Evolutionary conservation across 2,329 filamentous ascomycete species (phyloP).

Genomic region (Apiospora sp.): DNA sequence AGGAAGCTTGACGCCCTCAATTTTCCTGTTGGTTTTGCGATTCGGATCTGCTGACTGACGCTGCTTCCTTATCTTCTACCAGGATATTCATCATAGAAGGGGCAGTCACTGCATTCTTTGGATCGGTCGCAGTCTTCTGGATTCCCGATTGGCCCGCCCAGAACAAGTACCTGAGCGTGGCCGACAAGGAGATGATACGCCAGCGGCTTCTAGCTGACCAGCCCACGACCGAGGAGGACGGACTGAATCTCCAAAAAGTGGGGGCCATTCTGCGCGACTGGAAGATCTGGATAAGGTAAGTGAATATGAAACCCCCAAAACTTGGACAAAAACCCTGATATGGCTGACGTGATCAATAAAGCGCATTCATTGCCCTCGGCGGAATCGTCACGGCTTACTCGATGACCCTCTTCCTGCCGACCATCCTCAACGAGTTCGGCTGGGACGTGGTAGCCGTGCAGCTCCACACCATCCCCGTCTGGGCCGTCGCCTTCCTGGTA

Average conservation of each 20-base stretch:
- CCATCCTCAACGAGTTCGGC: conserved; percentile 49
- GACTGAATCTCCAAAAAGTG: conserved; percentile 39
- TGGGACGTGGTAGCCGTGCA: conserved; percentile 47
- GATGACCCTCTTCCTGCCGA: conserved; percentile 50
- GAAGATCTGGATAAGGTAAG: conserved; percentile 49
- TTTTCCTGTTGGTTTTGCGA: no score
- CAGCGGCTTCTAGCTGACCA: conserved; percentile 43
- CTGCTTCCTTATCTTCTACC: not conserved
- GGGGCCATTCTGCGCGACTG: conserved; percentile 45
- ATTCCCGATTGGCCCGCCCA: conserved; percentile 58
- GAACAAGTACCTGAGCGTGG: conserved; percentile 53
- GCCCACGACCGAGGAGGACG: conserved; percentile 30
- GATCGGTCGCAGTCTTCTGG: conserved; percentile 47
- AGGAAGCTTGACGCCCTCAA: not conserved
- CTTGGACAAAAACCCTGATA: not conserved
- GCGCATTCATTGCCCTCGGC: conserved; percentile 39
- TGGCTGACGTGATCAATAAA: not conserved
- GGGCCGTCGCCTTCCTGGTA: conserved; percentile 42
- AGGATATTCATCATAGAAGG: conserved; percentile 51
- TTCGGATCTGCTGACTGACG: not conserved
- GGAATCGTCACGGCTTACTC: conserved; percentile 43
- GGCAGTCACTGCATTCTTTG: conserved; percentile 43
- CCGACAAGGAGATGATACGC: conserved; percentile 47
- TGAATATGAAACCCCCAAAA: not conserved
- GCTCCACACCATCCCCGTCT: conserved; percentile 49